These are phyloP conservation scores for Boletus smithii DNA, from an alignment of 1,284 basidiomycete species.

Conservation along the genomic window DNA sequence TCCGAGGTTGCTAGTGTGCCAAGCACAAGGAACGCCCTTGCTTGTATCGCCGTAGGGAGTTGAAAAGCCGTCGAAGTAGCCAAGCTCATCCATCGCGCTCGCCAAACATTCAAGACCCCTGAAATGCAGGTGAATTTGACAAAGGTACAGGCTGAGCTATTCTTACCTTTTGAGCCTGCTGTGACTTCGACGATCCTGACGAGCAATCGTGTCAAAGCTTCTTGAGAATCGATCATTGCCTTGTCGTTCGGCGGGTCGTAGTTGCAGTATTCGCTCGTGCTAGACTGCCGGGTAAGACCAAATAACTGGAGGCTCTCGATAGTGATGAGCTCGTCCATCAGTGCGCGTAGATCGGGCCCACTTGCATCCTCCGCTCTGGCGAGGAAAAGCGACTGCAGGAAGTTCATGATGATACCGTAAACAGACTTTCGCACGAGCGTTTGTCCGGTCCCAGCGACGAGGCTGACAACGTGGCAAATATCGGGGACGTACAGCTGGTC, in stretches of 20 bases:
- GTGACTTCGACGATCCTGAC: conserved; percentile 63
- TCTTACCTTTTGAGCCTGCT: conserved; percentile 65
- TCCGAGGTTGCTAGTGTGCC: conserved; percentile 76
- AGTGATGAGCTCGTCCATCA: conserved; percentile 61
- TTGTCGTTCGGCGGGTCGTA: conserved; percentile 59
- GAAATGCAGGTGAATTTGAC: conserved; percentile 8
- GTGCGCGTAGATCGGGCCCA: conserved; percentile 52
- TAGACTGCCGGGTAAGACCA: conserved; percentile 60
- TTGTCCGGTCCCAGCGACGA: conserved; percentile 73
- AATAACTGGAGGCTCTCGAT: conserved; percentile 67
- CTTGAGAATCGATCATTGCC: conserved; percentile 61
- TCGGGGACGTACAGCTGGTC: conserved; percentile 82
- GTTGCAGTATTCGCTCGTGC: conserved; percentile 61
- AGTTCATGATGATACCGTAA: conserved; percentile 78
- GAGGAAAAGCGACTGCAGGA: conserved; percentile 71
- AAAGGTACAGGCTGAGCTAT: not conserved
- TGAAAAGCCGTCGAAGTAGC: conserved; percentile 94
- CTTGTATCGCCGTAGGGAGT: conserved; percentile 85
- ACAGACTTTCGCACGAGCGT: conserved; percentile 73
- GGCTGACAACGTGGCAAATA: conserved; percentile 71
- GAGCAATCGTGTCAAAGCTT: conserved; percentile 65
- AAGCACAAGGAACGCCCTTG: conserved; percentile 84
- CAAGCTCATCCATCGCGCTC: conserved; percentile 89
- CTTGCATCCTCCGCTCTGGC: conserved; percentile 56
- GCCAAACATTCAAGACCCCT: conserved; percentile 91